phyloP scores from a whole-genome alignment of 164 flowering plant genomes.

The Euptelea pleiosperma region DNA sequence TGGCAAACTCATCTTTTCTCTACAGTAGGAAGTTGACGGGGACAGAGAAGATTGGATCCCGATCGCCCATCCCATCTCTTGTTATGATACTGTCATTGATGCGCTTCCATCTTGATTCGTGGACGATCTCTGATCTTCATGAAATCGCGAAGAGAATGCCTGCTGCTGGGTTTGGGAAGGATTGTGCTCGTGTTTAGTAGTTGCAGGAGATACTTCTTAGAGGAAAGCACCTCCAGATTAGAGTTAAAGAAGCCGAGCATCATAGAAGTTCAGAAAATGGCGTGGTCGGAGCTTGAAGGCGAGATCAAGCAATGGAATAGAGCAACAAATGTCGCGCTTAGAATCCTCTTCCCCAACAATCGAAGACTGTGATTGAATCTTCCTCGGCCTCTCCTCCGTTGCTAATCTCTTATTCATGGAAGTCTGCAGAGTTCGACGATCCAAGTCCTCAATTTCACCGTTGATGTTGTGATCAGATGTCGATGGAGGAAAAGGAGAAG shows the following conservation, averaged over 20 bases:
- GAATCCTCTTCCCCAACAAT: slow-evolving; percentile 81
- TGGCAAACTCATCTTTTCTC: no score
- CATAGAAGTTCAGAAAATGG: slow-evolving; percentile 68
- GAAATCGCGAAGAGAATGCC: slow-evolving; percentile 93
- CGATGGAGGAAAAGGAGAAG: no score
- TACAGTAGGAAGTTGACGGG: slow-evolving; percentile 15
- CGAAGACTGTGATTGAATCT: slow-evolving; percentile 77
- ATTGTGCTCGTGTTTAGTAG: slow-evolving; percentile 76
- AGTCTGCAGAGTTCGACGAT: slow-evolving; percentile 65
- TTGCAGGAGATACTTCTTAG: slow-evolving; percentile 76
- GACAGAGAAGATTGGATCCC: slow-evolving; percentile 49
- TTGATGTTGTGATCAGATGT: slow-evolving; percentile 66
- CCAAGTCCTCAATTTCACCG: slow-evolving; percentile 78
- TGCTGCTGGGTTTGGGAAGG: slow-evolving; percentile 65
- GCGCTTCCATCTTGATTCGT: slow-evolving; percentile 79
- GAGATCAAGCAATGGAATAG: slow-evolving; percentile 78
- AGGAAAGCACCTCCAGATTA: slow-evolving; percentile 72
- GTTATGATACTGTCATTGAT: slow-evolving; percentile 71
- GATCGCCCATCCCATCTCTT: slow-evolving; percentile 63
- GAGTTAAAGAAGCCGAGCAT: slow-evolving; percentile 71
- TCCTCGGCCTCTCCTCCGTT: slow-evolving; percentile 52
- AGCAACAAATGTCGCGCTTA: slow-evolving; percentile 50
- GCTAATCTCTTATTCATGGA: slow-evolving; percentile 87
- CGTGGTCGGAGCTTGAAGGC: slow-evolving; percentile 73
- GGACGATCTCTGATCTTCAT: slow-evolving; percentile 61